Base-by-base conservation (phyloP, 2,329 filamentous ascomycete genomes). In the Zymoseptoria brevis region DNA sequence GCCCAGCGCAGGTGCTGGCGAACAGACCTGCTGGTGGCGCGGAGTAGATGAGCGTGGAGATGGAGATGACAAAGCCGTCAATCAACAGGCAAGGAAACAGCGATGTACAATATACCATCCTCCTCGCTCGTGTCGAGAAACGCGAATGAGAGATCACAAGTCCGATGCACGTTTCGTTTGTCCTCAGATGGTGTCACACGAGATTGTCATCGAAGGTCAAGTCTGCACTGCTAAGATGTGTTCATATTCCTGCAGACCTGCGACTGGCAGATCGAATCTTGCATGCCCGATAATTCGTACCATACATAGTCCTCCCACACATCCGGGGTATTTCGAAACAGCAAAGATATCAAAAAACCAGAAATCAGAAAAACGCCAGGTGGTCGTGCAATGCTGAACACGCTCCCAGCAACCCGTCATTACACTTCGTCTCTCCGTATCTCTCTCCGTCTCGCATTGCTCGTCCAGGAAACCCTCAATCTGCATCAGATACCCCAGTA, bases 21-120 rank as follows among this genome's bases (percentile, higher is more conserved):
- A 68, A 64, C 59, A 65, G 72, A 60, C 72, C 72, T 19, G 72
- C 72, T 19, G 72, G 71, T 9, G 71, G 72, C 30, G 57, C 58
- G 19, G 63, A 65, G 61, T 65, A 63, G 24, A 53, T 19, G n/a
- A 4, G 16, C 29, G 52, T 52, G 52, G 24, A 54, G 22, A 57
- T 54, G 52, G 45, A 49, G 26, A 29, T 13, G 35, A 29, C 7
- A 8, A 29, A 29, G 26, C 2, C 13, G 13, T 6, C 22, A 19
- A 53, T 21, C 35, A 56, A 22, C 21, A 16, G 24, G 57, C 53
- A 58, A 19, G 57, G 24, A 58, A 26, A 50, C 41, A n/a, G 16
- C 2, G 13, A 29, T 41, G 35, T 41, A 41, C 35, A 45, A 45
- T 16, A 45, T 45, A 16, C 35, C 35, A 45, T 6, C 35, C 35